phyloP scores from a whole-genome alignment of 1,284 basidiomycete genomes.

The Boletus subluridellus region DNA sequence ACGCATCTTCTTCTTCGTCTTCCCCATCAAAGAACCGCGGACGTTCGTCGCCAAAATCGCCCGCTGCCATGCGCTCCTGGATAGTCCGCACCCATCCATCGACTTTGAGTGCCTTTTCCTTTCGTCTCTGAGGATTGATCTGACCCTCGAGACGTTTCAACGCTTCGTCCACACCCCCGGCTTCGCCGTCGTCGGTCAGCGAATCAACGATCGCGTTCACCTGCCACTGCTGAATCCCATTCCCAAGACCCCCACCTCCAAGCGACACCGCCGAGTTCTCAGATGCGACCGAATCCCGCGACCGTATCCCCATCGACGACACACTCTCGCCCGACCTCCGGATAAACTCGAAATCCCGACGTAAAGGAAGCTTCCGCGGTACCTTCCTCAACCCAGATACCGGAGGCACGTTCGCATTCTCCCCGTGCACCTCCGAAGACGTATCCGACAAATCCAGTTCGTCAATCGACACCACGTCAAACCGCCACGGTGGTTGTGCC shows the following conservation, averaged over 20 bases:
- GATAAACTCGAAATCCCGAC: slow-evolving; percentile 75
- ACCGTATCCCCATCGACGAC: slow-evolving; percentile 70
- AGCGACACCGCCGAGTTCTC: slow-evolving; percentile 44
- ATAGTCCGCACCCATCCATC: slow-evolving; percentile 78
- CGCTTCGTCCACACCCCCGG: slow-evolving; percentile 77
- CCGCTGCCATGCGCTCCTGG: slow-evolving; percentile 57
- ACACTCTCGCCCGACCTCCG: slow-evolving; percentile 63
- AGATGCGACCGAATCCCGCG: slow-evolving; percentile 52
- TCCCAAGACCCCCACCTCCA: slow-evolving; percentile 43
- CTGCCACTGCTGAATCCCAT: slow-evolving; percentile 72
- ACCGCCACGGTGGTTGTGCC: slow-evolving; percentile 46
- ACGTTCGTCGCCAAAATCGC: slow-evolving; percentile 56
- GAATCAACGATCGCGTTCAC: slow-evolving; percentile 75
- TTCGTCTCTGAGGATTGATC: slow-evolving; percentile 67
- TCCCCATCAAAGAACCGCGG: slow-evolving; percentile 45
- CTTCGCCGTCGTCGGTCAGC: slow-evolving; percentile 68
- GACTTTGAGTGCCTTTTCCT: slow-evolving; percentile 71
- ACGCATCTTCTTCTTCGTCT: slow-evolving; percentile 39
- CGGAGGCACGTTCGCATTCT: slow-evolving; percentile 32
- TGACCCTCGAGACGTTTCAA: slow-evolving; percentile 76
- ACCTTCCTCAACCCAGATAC: slow-evolving; percentile 57
- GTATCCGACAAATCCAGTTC: slow-evolving; percentile 71
- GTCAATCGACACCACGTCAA: slow-evolving; percentile 71
- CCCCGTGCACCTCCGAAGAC: slow-evolving; percentile 45
- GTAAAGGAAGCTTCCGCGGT: slow-evolving; percentile 58